Evolutionary conservation across 805 yeast genomes (phyloP).

Genomic region (Ogataea sp.): DNA sequence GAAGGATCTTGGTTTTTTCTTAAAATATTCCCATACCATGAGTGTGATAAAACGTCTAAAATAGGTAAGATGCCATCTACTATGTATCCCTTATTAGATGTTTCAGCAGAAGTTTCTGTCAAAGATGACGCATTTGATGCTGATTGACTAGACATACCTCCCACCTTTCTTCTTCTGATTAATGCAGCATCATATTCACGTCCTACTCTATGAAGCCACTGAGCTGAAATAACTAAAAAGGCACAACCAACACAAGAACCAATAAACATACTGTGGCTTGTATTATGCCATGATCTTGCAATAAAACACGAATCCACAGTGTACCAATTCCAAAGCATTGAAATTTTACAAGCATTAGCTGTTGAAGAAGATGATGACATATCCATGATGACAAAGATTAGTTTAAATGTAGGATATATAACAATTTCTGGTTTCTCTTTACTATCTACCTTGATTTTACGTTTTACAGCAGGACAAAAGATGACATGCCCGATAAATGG

Average conservation of each 20-base stretch:
- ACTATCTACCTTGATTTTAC: too few relatives aligned
- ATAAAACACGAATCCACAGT: slow-evolving; percentile 61
- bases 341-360: slow-evolving; percentile 13
- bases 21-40: slow-evolving; percentile 17
- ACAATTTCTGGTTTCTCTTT: too few relatives aligned
- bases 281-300: slow-evolving; percentile 55
- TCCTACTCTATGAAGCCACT: slow-evolving; percentile 47
- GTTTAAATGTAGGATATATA: not conserved
- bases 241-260: slow-evolving; percentile 71
- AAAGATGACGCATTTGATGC: not conserved
- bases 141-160: not conserved
- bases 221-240: slow-evolving; percentile 46
- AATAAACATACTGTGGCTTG: slow-evolving; percentile 52
- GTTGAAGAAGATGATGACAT: not conserved
- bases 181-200: slow-evolving; percentile 43
- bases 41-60: slow-evolving; percentile 17
- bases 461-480: too few relatives aligned
- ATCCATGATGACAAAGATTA: too few relatives aligned
- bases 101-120: not conserved
- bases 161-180: slow-evolving; percentile 7
- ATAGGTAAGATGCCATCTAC: slow-evolving; percentile 14
- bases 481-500: too few relatives aligned
- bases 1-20: slow-evolving; percentile 3
- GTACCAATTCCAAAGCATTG: slow-evolving; percentile 71
- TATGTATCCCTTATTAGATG: not conserved